Evolutionary conservation across 345 rosid genomes (phyloP).

Genomic region (Durio zibethinus): DNA sequence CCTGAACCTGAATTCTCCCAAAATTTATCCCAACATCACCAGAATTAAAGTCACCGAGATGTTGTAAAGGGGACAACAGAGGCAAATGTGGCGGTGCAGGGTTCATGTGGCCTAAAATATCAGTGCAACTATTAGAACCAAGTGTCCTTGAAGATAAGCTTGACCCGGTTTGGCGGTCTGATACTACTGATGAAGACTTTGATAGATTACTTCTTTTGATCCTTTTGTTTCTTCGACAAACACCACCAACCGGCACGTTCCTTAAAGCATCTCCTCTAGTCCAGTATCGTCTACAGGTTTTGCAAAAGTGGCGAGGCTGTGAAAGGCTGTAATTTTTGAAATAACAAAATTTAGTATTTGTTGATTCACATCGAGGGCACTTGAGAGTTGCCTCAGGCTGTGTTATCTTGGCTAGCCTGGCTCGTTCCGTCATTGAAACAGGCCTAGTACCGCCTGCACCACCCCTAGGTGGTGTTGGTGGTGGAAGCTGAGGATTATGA

Average conservation of each 20-base stretch:
- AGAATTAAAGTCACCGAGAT: constrained; percentile 32
- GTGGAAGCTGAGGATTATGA: constrained; percentile 28
- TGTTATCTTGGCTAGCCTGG: constrained; percentile 50
- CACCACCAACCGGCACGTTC: constrained; percentile 73
- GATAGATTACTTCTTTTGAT: constrained; percentile 55
- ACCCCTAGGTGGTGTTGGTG: constrained; percentile 30
- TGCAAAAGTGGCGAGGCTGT: constrained; percentile 81
- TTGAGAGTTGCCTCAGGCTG: constrained; percentile 54
- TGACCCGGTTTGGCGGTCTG: constrained; percentile 24
- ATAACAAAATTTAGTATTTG: constrained; percentile 75
- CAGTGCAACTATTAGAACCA: constrained; percentile 31
- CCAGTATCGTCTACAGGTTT: constrained; percentile 75
- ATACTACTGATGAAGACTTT: constrained; percentile 32
- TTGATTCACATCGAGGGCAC: constrained; percentile 72
- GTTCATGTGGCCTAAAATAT: constrained; percentile 28
- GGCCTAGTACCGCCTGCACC: constrained; percentile 38
- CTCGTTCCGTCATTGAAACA: constrained; percentile 53
- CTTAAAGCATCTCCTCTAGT: constrained; percentile 70
- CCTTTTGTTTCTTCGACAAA: constrained; percentile 58
- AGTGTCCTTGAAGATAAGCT: constrained; percentile 27
- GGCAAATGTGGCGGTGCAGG: constrained; percentile 32
- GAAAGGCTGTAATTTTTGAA: constrained; percentile 70
- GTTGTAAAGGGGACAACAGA: constrained; percentile 39
- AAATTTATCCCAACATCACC: constrained; percentile 31
- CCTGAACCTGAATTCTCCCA: constrained; percentile 28